Base-by-base conservation (phyloP, 345 rosid genomes). In the Xanthoceras sorbifolium region DNA sequence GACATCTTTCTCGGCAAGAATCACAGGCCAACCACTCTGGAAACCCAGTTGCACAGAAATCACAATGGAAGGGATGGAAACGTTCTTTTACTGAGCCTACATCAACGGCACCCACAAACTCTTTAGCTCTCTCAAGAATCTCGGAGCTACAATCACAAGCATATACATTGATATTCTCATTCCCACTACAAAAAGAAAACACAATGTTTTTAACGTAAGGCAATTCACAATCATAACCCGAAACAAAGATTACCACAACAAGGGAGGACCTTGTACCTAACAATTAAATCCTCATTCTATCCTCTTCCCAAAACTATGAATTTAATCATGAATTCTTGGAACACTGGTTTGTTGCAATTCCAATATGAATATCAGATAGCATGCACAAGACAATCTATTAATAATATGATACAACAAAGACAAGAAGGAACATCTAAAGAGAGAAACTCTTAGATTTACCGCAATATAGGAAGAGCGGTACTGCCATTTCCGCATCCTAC, bases 401-500 rank as follows among this genome's bases (percentile, higher is more conserved):
- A 18, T 62, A 38, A 26, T 22, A 25, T 6, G 20, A 69, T 22
- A 60, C 15, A 73, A 48, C 32, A n/a, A 3, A 48, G 62, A 48
- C 61, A 69, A 17, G 11, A 42, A 17, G 12, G 29, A 42, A 22
- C 5, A 34, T 64, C 34, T 66, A 42, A 25, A 54, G 50, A 23
- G 38, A 2, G 59, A 29, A 71, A 52, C 17, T 20, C 3, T 23
- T 2, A 59, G 40, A 28, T 54, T 77, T 88, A 94, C 97, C 96
- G 88, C 72, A 95, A 76, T 75, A 95, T 85, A 10, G 97, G 97
- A 82, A 90, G 88, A 23, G 84, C 85, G 0, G 97, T 84, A 82
- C 99, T 95, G 22, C 99, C 98, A 85, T 85, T 95, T 52, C 99
- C 98, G 73, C 98, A 91, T 23, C 98, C 99, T 22, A 91, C 91